Evolutionary conservation across 2,329 filamentous ascomycete species (phyloP), one percentile per base, ranked within the genome.

Genomic region (Raffaelea ambrosiae): DNA sequence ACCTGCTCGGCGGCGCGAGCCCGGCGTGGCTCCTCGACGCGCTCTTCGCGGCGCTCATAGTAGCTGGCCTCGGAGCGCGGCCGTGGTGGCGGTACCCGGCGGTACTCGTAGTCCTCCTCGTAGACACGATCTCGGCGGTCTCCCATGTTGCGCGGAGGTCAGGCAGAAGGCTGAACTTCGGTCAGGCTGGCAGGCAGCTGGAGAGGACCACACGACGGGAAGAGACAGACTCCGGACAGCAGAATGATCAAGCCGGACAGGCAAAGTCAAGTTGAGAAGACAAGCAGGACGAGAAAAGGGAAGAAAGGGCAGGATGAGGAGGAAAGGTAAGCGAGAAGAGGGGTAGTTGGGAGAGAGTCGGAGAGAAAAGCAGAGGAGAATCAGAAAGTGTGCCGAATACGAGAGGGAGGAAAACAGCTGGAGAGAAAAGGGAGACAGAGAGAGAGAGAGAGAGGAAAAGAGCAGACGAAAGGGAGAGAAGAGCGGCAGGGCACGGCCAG

Each of bases 91-190:
- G 20, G n/a, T n/a, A n/a, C n/a, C 2, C n/a, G 9, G 9, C 38
- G 36, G 38, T 44, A 46, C 16, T 54, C 53, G 40, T 55, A 50
- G 35, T 40, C 22, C 40, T 26, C 42, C 16, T 46, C 21, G 31
- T 44, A 43, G 20, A 53, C 49, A 9, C 49, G 48, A 43, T 43
- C 47, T 18, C 44, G 41, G 39, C 47, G 53, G 31, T 35, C 26
- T 10, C 49, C 21, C 53, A 55, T 55, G 38, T 8, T 33, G 43
- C 20, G 26, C n/a, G 23, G 26, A 29, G 33, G 39, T 41, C 8
- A n/a, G n/a, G n/a, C n/a, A n/a, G n/a, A n/a, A n/a, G n/a, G n/a
- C n/a, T n/a, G n/a, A n/a, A n/a, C n/a, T n/a, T n/a, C n/a, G n/a
- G n/a, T n/a, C n/a, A n/a, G n/a, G n/a, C n/a, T n/a, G n/a, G n/a